Conservation (phyloP, 345 rosid genomes). For the Hibiscus syriacus region DNA sequence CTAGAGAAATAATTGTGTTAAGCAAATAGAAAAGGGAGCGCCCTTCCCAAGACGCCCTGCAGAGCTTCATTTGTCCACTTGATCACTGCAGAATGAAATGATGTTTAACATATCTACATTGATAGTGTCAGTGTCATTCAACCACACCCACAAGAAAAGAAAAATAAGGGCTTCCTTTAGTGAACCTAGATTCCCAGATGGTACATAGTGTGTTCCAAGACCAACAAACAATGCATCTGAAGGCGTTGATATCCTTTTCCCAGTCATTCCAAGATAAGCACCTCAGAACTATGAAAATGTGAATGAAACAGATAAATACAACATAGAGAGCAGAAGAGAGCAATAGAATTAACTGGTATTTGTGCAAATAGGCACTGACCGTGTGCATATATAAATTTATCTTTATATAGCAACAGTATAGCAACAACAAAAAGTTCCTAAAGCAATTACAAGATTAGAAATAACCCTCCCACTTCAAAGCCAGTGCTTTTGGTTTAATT, state of each 20-base stretch:
- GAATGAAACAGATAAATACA: not conserved
- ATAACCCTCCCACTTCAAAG: not conserved
- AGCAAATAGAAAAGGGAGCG: conserved; percentile 84
- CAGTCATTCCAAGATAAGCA: conserved; percentile 88
- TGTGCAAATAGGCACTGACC: not conserved
- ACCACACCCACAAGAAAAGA: not conserved
- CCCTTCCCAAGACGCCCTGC: conserved; percentile 73
- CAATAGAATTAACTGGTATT: not conserved
- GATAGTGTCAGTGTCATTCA: not conserved
- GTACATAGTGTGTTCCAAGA: conserved; percentile 80
- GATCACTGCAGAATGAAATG: conserved; percentile 34
- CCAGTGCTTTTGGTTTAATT: not conserved
- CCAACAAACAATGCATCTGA: conserved; percentile 78
- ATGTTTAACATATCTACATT: not conserved
- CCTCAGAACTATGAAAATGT: conserved; percentile 35
- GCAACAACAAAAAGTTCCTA: not conserved
- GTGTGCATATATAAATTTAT: not conserved
- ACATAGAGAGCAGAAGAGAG: not conserved
- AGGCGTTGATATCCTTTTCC: conserved; percentile 76
- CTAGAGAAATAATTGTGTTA: conserved; percentile 66
- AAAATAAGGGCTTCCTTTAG: conserved; percentile 57
- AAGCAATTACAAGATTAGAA: not conserved
- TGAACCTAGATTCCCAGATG: conserved; percentile 53
- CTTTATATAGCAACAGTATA: not conserved
- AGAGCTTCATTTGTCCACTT: conserved; percentile 87